phyloP scores from a whole-genome alignment of 2,329 filamentous ascomycete species.

The Periconia digitata region DNA sequence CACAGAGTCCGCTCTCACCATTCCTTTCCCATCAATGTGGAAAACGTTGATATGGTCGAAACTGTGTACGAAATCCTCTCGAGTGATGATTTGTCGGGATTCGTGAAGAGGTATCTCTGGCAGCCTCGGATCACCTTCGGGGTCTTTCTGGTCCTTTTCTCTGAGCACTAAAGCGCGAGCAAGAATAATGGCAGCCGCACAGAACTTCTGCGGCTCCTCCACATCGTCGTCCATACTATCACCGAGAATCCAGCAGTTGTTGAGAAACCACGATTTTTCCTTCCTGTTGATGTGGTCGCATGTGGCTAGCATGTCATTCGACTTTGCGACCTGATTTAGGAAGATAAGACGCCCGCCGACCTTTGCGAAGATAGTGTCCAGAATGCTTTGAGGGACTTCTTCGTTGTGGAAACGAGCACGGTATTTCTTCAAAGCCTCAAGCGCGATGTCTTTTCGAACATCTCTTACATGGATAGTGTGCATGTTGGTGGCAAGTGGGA shows the following conservation, averaged over 20 bases:
- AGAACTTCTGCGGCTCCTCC: conserved; percentile 96
- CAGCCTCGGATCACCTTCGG: conserved; percentile 55
- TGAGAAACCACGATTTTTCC: conserved; percentile 79
- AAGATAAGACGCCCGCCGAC: conserved; percentile 91
- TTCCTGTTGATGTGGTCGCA: conserved; percentile 70
- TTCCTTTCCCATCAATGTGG: conserved; percentile 83
- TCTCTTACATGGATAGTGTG: conserved; percentile 84
- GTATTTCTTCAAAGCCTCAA: conserved; percentile 74
- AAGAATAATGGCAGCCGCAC: conserved; percentile 89
- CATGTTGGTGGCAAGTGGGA: conserved; percentile 89
- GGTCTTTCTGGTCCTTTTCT: conserved; percentile 51
- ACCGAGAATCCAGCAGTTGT: conserved; percentile 74
- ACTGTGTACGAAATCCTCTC: conserved; percentile 86
- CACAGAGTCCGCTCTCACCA: conserved; percentile 88
- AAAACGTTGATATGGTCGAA: conserved; percentile 95
- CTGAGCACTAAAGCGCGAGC: conserved; percentile 84
- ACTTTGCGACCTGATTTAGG: conserved; percentile 83
- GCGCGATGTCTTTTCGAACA: conserved; percentile 73
- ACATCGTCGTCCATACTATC: conserved; percentile 89
- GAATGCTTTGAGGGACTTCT: conserved; percentile 53
- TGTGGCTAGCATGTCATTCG: conserved; percentile 74
- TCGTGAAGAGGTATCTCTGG: conserved; percentile 63
- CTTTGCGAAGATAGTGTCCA: conserved; percentile 78
- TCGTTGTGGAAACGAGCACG: conserved; percentile 73
- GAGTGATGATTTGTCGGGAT: conserved; percentile 77